Evolutionary conservation across 2,329 filamentous ascomycete species (phyloP).

Genomic region (Claviceps spartinae): DNA sequence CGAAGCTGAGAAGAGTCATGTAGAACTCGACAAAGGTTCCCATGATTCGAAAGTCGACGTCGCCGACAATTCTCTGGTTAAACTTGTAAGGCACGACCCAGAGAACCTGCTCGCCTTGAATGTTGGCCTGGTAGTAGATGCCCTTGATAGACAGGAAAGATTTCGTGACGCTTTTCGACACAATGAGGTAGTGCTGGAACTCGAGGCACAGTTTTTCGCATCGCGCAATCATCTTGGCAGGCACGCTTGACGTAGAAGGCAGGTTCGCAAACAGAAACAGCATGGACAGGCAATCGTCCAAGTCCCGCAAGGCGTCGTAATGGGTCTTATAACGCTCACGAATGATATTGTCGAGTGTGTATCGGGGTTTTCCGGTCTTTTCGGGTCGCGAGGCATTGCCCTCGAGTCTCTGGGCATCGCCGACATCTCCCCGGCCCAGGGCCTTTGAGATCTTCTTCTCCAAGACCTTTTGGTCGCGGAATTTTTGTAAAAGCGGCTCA

Average conservation of each 20-base stretch:
- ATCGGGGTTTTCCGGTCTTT: slow-evolving; percentile 76
- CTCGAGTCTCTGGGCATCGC: slow-evolving; percentile 79
- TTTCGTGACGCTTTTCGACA: slow-evolving; percentile 80
- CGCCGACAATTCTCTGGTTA: slow-evolving; percentile 83
- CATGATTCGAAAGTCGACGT: slow-evolving; percentile 98
- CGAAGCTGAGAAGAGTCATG: slow-evolving; percentile 86
- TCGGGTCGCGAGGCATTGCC: slow-evolving; percentile 75
- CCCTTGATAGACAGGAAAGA: slow-evolving; percentile 98
- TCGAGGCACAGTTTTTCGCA: slow-evolving; percentile 89
- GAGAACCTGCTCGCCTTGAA: slow-evolving; percentile 90
- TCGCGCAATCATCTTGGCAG: slow-evolving; percentile 86
- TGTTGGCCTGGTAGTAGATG: slow-evolving; percentile 97
- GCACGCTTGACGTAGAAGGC: slow-evolving; percentile 76
- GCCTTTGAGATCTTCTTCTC: slow-evolving; percentile 96
- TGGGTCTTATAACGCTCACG: slow-evolving; percentile 98
- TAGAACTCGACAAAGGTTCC: slow-evolving; percentile 98
- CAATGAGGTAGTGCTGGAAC: slow-evolving; percentile 96
- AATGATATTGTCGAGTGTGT: slow-evolving; percentile 92
- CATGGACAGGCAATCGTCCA: slow-evolving; percentile 94
- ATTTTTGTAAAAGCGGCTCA: slow-evolving; percentile 85
- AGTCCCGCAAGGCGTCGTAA: slow-evolving; percentile 79
- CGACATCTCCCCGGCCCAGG: slow-evolving; percentile 79
- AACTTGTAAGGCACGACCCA: slow-evolving; percentile 98
- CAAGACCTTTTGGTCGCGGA: slow-evolving; percentile 91
- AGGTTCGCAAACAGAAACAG: slow-evolving; percentile 96